Evolutionary conservation across 345 rosid genomes (phyloP).

Genomic region (Murraya paniculata): DNA sequence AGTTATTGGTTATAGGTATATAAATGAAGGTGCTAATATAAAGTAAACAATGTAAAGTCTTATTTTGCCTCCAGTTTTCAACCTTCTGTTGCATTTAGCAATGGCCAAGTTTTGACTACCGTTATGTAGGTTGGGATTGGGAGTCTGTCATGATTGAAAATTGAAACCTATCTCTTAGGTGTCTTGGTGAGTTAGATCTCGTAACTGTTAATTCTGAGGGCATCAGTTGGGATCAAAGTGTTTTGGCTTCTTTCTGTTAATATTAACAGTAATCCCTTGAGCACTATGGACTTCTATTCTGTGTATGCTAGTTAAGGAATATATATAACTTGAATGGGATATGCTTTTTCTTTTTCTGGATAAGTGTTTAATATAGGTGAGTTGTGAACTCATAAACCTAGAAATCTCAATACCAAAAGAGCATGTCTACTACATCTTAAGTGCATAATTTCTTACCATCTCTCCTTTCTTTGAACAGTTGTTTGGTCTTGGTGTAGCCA

Average conservation of each 20-base stretch:
- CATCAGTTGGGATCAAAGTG: not conserved
- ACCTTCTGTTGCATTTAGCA: not conserved
- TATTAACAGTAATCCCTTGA: not conserved
- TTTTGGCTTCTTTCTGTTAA: not conserved
- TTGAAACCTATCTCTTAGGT: not conserved
- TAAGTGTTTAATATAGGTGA: not conserved
- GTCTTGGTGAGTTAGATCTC: not conserved
- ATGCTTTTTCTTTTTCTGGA: not conserved
- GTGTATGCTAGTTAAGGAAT: not conserved
- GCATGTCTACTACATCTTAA: not conserved
- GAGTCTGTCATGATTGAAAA: not conserved
- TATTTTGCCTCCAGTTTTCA: not conserved
- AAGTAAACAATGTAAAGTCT: not conserved
- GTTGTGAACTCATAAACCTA: not conserved
- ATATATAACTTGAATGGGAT: not conserved
- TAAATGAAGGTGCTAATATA: not conserved
- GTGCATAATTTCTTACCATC: conserved; percentile 7
- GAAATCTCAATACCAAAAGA: not conserved
- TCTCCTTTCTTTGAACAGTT: conserved; percentile 45
- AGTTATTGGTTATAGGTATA: not conserved
- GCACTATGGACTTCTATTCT: not conserved
- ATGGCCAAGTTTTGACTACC: not conserved
- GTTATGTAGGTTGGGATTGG: not conserved
- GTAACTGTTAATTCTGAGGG: not conserved
- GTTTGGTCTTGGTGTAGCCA: conserved; percentile 96